phyloP scores from a whole-genome alignment of 106 monocot genomes.

The Dioscorea alata region DNA sequence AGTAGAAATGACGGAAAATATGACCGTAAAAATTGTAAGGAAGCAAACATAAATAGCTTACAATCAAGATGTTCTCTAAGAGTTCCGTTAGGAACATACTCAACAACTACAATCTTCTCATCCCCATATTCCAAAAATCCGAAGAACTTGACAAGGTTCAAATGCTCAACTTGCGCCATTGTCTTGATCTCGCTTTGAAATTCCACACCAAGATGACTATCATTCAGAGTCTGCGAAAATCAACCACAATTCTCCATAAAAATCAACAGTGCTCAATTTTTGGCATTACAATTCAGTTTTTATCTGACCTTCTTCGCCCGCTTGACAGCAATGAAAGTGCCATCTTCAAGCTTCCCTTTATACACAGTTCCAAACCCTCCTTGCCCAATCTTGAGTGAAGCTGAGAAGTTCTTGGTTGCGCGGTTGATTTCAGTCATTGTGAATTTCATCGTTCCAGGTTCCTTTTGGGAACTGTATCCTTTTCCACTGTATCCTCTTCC shows the following conservation, averaged over 20 bases:
- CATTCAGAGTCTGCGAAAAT: conserved; percentile 25
- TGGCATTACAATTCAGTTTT: too few species aligned
- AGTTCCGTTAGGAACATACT: conserved; percentile 62
- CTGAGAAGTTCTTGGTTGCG: conserved; percentile 34
- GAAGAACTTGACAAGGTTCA: conserved; percentile 48
- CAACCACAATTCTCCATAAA: not conserved
- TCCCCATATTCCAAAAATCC: conserved; percentile 46
- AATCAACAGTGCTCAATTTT: too few species aligned
- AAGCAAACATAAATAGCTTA: conserved; percentile 9
- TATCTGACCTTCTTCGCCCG: conserved; percentile 30
- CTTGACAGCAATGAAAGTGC: conserved; percentile 33
- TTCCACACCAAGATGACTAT: conserved; percentile 26
- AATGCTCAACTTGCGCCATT: conserved; percentile 49
- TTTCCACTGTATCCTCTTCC: not conserved
- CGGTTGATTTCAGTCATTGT: conserved; percentile 26
- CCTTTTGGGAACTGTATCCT: not conserved
- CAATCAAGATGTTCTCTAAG: conserved; percentile 66
- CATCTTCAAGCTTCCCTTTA: conserved; percentile 32
- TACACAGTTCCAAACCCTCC: conserved; percentile 39
- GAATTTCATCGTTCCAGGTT: conserved; percentile 6
- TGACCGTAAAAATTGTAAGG: not conserved
- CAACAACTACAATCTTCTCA: conserved; percentile 50
- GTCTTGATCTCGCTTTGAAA: conserved; percentile 52
- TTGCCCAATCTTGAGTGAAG: conserved; percentile 34
- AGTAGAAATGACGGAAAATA: not conserved